Base-by-base conservation (phyloP, 2,329 filamentous ascomycete species). In the Ilyonectria mors-panacis region DNA sequence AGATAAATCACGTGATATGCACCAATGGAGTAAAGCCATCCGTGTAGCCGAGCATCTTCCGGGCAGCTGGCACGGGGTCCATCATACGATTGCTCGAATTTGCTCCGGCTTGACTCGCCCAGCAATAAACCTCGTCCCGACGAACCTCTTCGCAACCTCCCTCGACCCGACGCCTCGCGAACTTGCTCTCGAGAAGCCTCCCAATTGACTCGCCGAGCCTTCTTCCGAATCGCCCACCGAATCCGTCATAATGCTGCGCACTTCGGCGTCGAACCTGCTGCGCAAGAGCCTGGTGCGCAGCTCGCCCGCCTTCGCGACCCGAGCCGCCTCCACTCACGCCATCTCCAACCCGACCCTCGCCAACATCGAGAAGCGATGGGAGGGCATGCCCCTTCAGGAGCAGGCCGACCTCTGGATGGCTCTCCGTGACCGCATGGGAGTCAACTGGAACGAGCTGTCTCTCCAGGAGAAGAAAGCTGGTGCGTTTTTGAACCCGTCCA, bases 361-460 rank as follows among this genome's bases (percentile, higher is more conserved):
- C 84, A 94, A 97, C 86, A 98, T 99, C 81, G 96, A 99, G 91
- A 98, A 97, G 92, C 90, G 96, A 87, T 99, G 96, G 96, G 96
- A 99, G 88, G 90, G 87, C 72, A 95, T 98, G 93, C 95, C 95
- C 67, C 94, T 96, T 73, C 94, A 97, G 88, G 96, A 99, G 90
- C 96, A 99, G 91, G 96, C 96, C 75, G 96, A 99, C 81, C 88
- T 99, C 78, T 99, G 96, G 96, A 99, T 99, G 96, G 88, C 93
- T 77, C 88, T 99, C 83, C 91, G 96, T 84, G 96, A 99, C 86
- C 93, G 96, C 81, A 99, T 99, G 96, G 98, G 97, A 93, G 91
- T 89, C 78, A 94, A 94, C 87, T 99, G 96, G 96, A 90, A 92
- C 80, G 94, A 98, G 81, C 87, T 99, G 86, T 98, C 96, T 59